Evolutionary conservation across 164 flowering plant species (phyloP).

Genomic region (Taxillus chinensis): DNA sequence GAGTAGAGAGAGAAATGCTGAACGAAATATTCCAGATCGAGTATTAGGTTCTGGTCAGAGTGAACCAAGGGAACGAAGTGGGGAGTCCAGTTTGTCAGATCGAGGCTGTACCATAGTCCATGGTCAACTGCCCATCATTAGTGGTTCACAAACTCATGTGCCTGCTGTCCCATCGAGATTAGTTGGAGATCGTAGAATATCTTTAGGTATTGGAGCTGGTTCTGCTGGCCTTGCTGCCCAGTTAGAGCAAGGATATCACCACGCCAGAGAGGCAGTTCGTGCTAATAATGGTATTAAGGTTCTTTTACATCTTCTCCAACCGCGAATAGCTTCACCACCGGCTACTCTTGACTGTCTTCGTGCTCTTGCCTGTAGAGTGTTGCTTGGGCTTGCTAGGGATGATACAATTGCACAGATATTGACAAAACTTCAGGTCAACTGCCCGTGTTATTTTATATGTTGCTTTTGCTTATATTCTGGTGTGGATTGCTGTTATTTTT

Average conservation of each 20-base stretch:
- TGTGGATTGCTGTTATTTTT: too few species aligned
- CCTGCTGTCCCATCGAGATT: slow-evolving; percentile 49
- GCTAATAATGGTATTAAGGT: slow-evolving; percentile 93
- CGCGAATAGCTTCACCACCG: slow-evolving; percentile 70
- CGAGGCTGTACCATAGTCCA: slow-evolving; percentile 24
- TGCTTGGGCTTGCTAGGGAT: slow-evolving; percentile 98
- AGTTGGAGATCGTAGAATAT: slow-evolving; percentile 89
- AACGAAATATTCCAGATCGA: slow-evolving; percentile 38
- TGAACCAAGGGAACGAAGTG: slow-evolving; percentile 52
- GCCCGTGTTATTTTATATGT: neutral
- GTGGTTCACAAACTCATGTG: slow-evolving; percentile 33
- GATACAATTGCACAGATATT: slow-evolving; percentile 88
- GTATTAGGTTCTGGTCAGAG: slow-evolving; percentile 23
- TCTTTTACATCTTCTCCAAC: slow-evolving; percentile 87
- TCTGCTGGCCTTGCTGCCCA: slow-evolving; percentile 94
- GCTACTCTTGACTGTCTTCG: slow-evolving; percentile 85
- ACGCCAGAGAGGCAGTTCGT: slow-evolving; percentile 95
- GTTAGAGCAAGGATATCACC: slow-evolving; percentile 78
- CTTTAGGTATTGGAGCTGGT: slow-evolving; percentile 85
- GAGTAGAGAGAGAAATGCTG: slow-evolving; percentile 42
- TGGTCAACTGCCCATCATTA: slow-evolving; percentile 16
- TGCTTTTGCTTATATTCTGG: neutral
- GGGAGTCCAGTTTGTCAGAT: slow-evolving; percentile 38
- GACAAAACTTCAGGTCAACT: slow-evolving; percentile 85
- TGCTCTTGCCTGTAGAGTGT: slow-evolving; percentile 91